Evolutionary conservation across 1,139 yeast species (phyloP), one percentile per base, ranked within the genome.

Genomic region (Pichia sp.): DNA sequence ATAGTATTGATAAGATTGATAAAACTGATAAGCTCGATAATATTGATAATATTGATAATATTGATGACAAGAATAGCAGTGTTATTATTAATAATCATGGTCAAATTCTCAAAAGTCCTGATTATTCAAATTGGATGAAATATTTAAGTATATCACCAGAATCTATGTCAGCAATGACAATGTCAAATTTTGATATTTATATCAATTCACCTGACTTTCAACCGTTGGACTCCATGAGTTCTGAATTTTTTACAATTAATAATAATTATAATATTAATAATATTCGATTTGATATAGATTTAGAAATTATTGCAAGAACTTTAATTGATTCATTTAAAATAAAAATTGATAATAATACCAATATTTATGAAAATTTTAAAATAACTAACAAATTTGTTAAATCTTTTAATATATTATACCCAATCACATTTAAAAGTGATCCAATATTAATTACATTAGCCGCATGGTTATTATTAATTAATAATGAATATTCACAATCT

Each of bases 381-480:
- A 5, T 12, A 25, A 26, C 23, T 9, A 39, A 46, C 28, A 42
- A 63, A 31, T 55, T 55, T 40, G 58, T 60, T 39, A 59, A 57
- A 39, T 60, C 60, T 42, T 52, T 57, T 20, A 54, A 55, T 16
- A 44, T 64, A 12, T 60, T 64, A 44, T 47, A 65, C 4, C 67
- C 70, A 3, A 49, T 65, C 47, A 65, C 69, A 4, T 48, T 56
- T 33, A 48, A 48, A 30, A 60, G 57, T 29, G 51, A 54, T 34
- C 50, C 63, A 1, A 57, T 65, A 4, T 48, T 64, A n/a, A 57
- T 59, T 39, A 51, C 54, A 2, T 30, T 52, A 5, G 42, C 53
- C 36, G 51, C 55, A 7, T 51, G 56, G 53, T 27, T 53, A 2
- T 30, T 49, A 24, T 23, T 40, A 4, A 27, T 43, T 8, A 42